Conservation (phyloP, 2,329 filamentous ascomycete genomes). For the Plectosphaerella plurivora region DNA sequence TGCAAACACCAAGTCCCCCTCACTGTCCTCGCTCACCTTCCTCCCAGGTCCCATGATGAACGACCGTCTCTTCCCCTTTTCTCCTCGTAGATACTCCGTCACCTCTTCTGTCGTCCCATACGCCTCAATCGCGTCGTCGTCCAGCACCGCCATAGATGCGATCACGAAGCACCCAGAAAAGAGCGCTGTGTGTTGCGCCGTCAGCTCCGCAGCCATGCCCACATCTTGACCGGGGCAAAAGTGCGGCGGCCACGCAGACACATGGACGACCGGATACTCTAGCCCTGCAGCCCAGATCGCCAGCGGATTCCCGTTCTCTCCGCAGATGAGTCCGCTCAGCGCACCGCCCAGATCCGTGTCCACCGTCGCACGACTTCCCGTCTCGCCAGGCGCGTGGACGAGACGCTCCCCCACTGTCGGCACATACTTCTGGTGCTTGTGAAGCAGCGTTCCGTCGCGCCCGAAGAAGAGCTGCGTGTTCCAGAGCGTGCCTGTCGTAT, state of each 20-base stretch:
- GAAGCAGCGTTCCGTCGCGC: constrained; percentile 9
- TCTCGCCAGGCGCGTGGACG: constrained; percentile 8
- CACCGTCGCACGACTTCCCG: constrained; percentile 7
- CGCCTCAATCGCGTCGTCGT: constrained; percentile 7
- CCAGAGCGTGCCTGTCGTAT: constrained; percentile 10
- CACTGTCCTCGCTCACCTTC: neutral
- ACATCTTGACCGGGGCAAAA: constrained; percentile 1
- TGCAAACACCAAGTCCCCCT: constrained; percentile 10
- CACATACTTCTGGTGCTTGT: constrained; percentile 13
- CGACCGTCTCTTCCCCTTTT: constrained; percentile 2
- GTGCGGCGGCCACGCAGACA: constrained; percentile 12
- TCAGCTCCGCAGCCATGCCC: neutral
- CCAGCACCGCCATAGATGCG: constrained; percentile 9
- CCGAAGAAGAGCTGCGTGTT: constrained; percentile 14
- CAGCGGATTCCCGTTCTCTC: constrained; percentile 12
- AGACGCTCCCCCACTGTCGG: constrained; percentile 12
- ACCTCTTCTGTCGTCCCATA: constrained; percentile 4
- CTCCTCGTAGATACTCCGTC: neutral
- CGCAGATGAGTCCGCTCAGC: constrained; percentile 12
- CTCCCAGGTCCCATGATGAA: constrained; percentile 7
- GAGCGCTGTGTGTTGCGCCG: neutral
- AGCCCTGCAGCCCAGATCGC: constrained; percentile 9
- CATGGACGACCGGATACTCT: constrained; percentile 11
- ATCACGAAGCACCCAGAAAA: constrained; percentile 10
- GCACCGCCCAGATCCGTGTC: constrained; percentile 6